Base-by-base conservation (phyloP, 768 basidiomycete genomes). In the Auricularia cornea region DNA sequence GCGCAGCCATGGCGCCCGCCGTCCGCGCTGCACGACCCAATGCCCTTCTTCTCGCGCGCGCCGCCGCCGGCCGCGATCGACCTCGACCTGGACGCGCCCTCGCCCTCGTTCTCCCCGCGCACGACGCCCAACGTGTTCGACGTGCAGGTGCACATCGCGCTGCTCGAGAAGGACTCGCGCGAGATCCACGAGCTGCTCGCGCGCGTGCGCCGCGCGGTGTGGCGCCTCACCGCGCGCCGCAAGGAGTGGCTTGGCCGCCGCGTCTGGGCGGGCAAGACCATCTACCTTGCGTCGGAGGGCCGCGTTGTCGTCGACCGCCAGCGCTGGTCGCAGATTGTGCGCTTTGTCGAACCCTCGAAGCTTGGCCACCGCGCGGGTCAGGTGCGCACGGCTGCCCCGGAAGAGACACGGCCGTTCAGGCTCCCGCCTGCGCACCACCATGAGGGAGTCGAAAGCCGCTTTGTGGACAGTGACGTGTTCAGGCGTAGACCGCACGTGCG, bases 191-290 rank as follows among this genome's bases (percentile, higher is more conserved):
- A 72, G 2, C 78, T 90, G 60, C 70, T 77, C 40, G 66, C 70
- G 2, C 77, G 74, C 33, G 72, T 85, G 14, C 71, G 72, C 14
- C 73, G 74, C n/a, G 73, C 81, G 2, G 66, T 83, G 6, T 80
- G 75, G 4, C 83, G 88, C 11, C 82, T 77, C 20, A 76, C 77
- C 2, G 83, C 86, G 65, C 82, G 89, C 20, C 63, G 84, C n/a
- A 90, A 90, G 73, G 89, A 92, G 74, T 79, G 83, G 32, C 74
- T 91, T n/a, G 88, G 88, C 10, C 83, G 90, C n/a, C 84, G 90
- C 12, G 83, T 92, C 0, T 90, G 88, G 88, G 71, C 66, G 4
- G 77, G 72, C 33, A 84, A 82, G 71, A 75, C 84, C 61, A 66
- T 92, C 3, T 92, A 81, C 68, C 61, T 90, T 57, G 70, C 70